Evolutionary conservation across 2,329 filamentous ascomycete genomes (phyloP).

Genomic region (Aureobasidium sp.): DNA sequence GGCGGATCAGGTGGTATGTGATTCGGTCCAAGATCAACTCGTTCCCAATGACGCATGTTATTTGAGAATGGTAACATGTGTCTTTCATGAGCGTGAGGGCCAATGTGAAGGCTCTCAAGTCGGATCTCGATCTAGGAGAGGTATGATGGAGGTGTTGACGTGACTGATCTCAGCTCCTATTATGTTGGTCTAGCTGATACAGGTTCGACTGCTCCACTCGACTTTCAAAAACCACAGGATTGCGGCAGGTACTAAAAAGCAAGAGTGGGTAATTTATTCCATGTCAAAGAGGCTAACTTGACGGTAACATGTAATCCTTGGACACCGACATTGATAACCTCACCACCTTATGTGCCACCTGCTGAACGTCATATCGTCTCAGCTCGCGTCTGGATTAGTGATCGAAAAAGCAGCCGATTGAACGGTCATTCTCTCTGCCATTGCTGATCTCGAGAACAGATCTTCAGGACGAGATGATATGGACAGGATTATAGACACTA

Average conservation of each 20-base stretch:
- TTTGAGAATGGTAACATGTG: background rate
- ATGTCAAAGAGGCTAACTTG: background rate
- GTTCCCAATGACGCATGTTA: background rate
- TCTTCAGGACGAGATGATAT: background rate
- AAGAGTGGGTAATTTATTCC: background rate
- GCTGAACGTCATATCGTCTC: background rate
- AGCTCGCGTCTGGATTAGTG: background rate
- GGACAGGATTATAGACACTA: background rate
- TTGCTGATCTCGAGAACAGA: background rate
- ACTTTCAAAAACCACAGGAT: background rate
- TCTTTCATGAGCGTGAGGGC: background rate
- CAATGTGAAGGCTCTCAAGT: background rate
- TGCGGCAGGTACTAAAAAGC: background rate
- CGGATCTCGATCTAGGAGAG: background rate
- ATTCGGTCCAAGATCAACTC: background rate
- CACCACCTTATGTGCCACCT: background rate
- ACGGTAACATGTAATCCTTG: background rate
- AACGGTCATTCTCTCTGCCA: background rate
- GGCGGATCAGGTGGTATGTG: background rate
- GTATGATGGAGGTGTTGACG: background rate
- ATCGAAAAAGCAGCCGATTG: background rate
- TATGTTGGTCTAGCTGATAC: background rate
- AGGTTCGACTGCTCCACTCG: background rate
- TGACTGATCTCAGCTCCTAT: background rate
- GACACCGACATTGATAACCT: background rate